Percentiles rank a stretch among this genome's conserved stretches.
phyloP scores from a whole-genome alignment of 1,284 basidiomycete genomes.

The Caloboletus firmus region DNA sequence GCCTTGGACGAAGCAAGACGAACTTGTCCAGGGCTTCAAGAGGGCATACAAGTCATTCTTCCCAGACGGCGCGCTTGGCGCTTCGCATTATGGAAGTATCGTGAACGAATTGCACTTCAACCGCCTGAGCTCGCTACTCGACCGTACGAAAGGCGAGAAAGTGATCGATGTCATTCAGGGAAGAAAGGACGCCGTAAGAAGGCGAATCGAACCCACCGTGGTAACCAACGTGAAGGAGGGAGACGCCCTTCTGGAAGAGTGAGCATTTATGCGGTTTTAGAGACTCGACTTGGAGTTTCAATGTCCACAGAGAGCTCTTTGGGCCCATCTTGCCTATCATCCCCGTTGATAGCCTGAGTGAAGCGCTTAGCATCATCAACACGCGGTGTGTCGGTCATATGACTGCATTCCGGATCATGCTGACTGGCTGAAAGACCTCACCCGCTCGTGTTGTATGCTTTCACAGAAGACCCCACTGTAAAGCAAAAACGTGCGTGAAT shows the following conservation, averaged over 20 bases:
- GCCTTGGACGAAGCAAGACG: slow-evolving; percentile 46
- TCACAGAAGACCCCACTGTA: slow-evolving; percentile 29
- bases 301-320: slow-evolving; percentile 55
- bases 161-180: slow-evolving; percentile 46
- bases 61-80: slow-evolving; percentile 28
- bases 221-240: slow-evolving; percentile 18
- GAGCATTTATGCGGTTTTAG: not conserved
- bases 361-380: slow-evolving; percentile 44
- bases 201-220: slow-evolving; percentile 28
- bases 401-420: not conserved
- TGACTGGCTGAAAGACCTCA: slow-evolving; percentile 18
- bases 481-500: slow-evolving; percentile 25
- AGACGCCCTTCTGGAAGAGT: slow-evolving; percentile 33
- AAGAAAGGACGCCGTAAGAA: slow-evolving; percentile 43
- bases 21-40: slow-evolving; percentile 53
- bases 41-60: slow-evolving; percentile 36
- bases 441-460: slow-evolving; percentile 31
- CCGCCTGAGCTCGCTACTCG: slow-evolving; percentile 40
- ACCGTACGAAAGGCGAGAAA: slow-evolving; percentile 54
- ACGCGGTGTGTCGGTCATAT: slow-evolving; percentile 35
- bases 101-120: slow-evolving; percentile 25
- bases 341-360: slow-evolving; percentile 47
- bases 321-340: slow-evolving; percentile 69
- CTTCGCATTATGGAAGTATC: slow-evolving; percentile 20
- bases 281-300: not conserved